These are phyloP conservation scores for Dactylellina drechsleri DNA, from an alignment of 2,329 filamentous ascomycete genomes.

Conservation along the genomic window DNA sequence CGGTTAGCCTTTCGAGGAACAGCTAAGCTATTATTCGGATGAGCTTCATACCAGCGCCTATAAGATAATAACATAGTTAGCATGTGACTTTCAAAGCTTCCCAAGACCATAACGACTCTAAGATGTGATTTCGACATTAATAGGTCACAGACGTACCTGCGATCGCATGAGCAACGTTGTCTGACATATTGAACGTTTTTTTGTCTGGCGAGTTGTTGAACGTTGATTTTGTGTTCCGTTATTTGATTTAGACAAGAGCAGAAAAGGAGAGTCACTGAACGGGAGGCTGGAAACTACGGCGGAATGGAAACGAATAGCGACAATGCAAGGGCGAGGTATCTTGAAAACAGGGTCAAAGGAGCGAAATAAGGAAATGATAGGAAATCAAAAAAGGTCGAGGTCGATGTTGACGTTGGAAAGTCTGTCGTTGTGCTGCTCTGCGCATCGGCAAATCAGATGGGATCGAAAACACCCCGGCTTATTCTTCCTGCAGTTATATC, in stretches of 20 bases:
- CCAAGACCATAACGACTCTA: neutral
- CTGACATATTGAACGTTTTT: conserved; percentile 60
- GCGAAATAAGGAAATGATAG: conserved; percentile 8
- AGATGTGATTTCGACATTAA: neutral
- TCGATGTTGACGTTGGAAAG: conserved; percentile 2
- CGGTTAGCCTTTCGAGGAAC: neutral
- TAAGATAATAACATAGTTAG: conserved; percentile 17
- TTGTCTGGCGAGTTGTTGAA: conserved; percentile 7
- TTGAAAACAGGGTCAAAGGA: conserved; percentile 9
- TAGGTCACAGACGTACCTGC: conserved; percentile 67
- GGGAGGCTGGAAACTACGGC: neutral
- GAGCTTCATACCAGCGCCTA: conserved; percentile 36
- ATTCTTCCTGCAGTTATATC: neutral
- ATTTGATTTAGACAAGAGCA: neutral
- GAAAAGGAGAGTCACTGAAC: conserved; percentile 27
- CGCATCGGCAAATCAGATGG: conserved; percentile 54
- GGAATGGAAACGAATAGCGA: neutral
- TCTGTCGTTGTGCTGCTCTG: neutral
- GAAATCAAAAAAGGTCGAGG: conserved; percentile 19
- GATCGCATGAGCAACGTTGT: conserved; percentile 95
- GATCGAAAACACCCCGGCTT: conserved; percentile 22
- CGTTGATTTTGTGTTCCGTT: neutral
- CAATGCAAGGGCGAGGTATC: neutral
- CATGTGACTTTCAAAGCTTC: conserved; percentile 4
- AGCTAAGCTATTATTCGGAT: conserved; percentile 8